A percentile compares a stretch with the other conserved stretches of the same genome.
Conservation (phyloP, 169 alveolate genomes). For the Condylostoma magnum region DNA sequence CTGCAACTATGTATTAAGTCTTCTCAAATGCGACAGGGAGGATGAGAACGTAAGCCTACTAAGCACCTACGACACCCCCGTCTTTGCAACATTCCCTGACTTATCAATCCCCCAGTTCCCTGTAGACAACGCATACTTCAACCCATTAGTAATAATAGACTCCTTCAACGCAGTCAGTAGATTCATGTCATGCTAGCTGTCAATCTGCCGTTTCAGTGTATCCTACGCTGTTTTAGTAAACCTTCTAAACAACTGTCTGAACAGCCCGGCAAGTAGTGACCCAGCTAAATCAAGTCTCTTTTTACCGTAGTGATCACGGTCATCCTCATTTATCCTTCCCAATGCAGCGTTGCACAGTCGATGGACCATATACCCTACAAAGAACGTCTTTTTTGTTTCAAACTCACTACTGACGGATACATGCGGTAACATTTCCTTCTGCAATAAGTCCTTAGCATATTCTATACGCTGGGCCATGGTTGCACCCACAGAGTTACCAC, state of each 20-base stretch:
- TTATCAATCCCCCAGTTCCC: slow-evolving; percentile 99
- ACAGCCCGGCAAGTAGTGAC: slow-evolving; percentile 95
- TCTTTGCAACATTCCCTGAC: slow-evolving; percentile 95
- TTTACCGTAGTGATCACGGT: slow-evolving; percentile 99
- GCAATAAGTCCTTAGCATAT: slow-evolving; percentile 94
- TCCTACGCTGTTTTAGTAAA: slow-evolving; percentile 93
- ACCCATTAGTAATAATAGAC: slow-evolving; percentile 50
- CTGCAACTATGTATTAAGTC: slow-evolving; percentile 98
- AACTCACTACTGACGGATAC: slow-evolving; percentile 93
- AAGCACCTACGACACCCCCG: slow-evolving; percentile 97
- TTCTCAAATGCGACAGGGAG: slow-evolving; percentile 97
- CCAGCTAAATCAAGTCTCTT: slow-evolving; percentile 99
- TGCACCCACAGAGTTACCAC: slow-evolving; percentile 96
- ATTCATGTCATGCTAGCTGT: slow-evolving; percentile 22
- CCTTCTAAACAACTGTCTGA: slow-evolving; percentile 94
- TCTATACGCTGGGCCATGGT: slow-evolving; percentile 88
- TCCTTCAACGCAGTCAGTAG: slow-evolving; percentile 28
- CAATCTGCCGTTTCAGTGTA: slow-evolving; percentile 87
- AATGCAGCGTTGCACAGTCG: slow-evolving; percentile 94
- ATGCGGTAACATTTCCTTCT: slow-evolving; percentile 98
- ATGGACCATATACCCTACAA: slow-evolving; percentile 99
- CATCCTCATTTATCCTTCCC: slow-evolving; percentile 98
- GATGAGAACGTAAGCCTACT: slow-evolving; percentile 98
- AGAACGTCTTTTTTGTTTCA: slow-evolving; percentile 95
- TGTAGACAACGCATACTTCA: slow-evolving; percentile 89